A percentile compares a stretch with the other conserved stretches of the same genome.
Evolutionary conservation across 768 basidiomycete genomes (phyloP).

Genomic region (Gymnopilus junonius): DNA sequence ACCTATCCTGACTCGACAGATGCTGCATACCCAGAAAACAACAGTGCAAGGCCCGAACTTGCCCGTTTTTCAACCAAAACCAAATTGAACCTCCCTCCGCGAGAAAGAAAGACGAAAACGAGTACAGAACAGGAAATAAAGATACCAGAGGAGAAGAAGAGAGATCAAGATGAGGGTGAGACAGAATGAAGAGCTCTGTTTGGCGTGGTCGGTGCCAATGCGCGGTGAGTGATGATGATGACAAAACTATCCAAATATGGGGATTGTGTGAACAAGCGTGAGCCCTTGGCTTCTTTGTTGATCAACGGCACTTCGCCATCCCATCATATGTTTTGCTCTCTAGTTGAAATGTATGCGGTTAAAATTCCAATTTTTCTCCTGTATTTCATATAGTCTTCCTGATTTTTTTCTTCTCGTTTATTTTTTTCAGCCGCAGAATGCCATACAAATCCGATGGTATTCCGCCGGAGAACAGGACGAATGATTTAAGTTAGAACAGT

Average conservation of each 20-base stretch:
- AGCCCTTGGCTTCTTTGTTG: not conserved
- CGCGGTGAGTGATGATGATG: not conserved
- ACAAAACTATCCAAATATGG: not conserved
- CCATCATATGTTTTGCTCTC: not conserved
- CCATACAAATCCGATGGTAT: not conserved
- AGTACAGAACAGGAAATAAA: constrained; percentile 18
- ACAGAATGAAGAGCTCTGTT: constrained; percentile 10
- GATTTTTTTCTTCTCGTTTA: not conserved
- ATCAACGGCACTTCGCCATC: not conserved
- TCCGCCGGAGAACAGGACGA: not conserved
- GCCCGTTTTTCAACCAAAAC: not conserved
- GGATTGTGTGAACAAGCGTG: not conserved
- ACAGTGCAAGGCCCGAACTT: not conserved
- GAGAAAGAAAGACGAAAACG: not conserved
- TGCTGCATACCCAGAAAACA: not conserved
- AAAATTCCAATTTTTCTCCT: not conserved
- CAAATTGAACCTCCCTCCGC: not conserved
- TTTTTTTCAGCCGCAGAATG: not conserved
- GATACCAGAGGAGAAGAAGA: constrained; percentile 8
- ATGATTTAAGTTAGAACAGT: not conserved
- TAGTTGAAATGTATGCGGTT: not conserved
- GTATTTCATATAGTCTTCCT: not conserved
- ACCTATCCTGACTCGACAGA: not conserved
- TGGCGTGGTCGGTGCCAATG: constrained; percentile 14
- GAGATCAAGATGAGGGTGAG: constrained; percentile 10